Base-by-base conservation (phyloP, 768 basidiomycete genomes). In the Trametes sanguinea region DNA sequence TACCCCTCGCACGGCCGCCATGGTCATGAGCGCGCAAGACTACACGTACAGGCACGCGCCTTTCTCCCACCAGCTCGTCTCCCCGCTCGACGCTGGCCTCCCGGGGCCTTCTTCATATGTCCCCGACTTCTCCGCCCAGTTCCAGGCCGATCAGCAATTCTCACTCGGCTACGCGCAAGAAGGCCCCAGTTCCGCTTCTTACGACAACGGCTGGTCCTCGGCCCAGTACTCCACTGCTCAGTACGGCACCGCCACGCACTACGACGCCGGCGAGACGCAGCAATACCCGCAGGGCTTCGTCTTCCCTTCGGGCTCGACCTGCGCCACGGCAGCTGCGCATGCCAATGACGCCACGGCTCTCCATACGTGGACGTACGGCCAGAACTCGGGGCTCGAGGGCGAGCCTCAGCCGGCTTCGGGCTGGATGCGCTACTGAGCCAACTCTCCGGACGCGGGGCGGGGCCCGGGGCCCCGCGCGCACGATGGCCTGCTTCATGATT, bases 351-450 rank as follows among this genome's bases (percentile, higher is more conserved):
- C 32, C 30, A 22, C 29, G 2, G 8, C n/a, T 37, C 35, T 37
- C 35, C 6, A 37, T 11, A 11, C 35, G 39, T 60, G 58, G 58
- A n/a, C 33, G 32, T 52, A 39, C 27, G 58, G 33, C 47, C 58
- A 54, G 60, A 29, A 13, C 57, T 14, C 40, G 17, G 46, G 14
- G 45, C 60, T 44, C 22, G 48, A 48, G 57, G 57, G 47, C 57
- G 50, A 51, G 57, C 29, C 48, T 22, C 27, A 27, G 47, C 40
- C 37, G 48, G 16, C 50, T 37, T 14, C 35, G 45, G 47, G 48
- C 40, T 46, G 51, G 51, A 35, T 60, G 51, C 33, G 48, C 42
- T 61, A 42, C 40, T 54, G 53, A 60, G 35, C 29, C 29, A 11
- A 14, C 16, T 9, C n/a, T 13, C 43, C 43, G 13, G 44, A 27